Evolutionary conservation across 345 rosid genomes (phyloP), one percentile per base, ranked within the genome.

Genomic region (Salix caprea): DNA sequence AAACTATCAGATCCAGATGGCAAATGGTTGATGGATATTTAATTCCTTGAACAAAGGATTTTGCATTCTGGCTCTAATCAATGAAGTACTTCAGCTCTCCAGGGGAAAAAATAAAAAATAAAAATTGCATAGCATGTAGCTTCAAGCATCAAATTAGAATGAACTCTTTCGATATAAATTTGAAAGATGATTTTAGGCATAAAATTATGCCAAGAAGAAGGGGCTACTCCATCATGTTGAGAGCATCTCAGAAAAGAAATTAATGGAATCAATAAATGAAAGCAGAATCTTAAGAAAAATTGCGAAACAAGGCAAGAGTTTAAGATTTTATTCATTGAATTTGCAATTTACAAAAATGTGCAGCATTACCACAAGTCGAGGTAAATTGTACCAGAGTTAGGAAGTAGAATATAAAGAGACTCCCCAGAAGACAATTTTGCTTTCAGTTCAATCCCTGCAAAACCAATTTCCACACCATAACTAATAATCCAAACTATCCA

Each of bases 301-400:
- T 19, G 28, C 39, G 28, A 71, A 65, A 64, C 11, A 48, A 77
- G 10, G 58, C 68, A 16, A 8, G 26, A 72, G 71, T 48, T 48
- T 80, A n/a, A 56, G 66, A 42, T 48, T 80, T 67, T 65, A 75
- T 76, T 72, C 23, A 72, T 76, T 66, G 7, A 56, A 37, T 80
- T 80, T 74, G 26, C 44, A 48, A 76, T 80, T 71, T 75, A 80
- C 79, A 80, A 56, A 66, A 39, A 75, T 46, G 67, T 72, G 65
- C 75, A 42, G 23, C 58, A 16, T 80, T 80, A 76, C 83, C 76
- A 65, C 76, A 66, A 71, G 37, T 70, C 42, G 75, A 30, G 65
- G 72, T 67, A 65, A 76, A 75, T 65, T 66, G 79, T 69, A 71
- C 74, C 69, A 40, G 40, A 3, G 56, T 75, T 37, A 24, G 82